Base-by-base conservation (phyloP, 1,284 basidiomycete genomes). In the Apiotrichum sp. region DNA sequence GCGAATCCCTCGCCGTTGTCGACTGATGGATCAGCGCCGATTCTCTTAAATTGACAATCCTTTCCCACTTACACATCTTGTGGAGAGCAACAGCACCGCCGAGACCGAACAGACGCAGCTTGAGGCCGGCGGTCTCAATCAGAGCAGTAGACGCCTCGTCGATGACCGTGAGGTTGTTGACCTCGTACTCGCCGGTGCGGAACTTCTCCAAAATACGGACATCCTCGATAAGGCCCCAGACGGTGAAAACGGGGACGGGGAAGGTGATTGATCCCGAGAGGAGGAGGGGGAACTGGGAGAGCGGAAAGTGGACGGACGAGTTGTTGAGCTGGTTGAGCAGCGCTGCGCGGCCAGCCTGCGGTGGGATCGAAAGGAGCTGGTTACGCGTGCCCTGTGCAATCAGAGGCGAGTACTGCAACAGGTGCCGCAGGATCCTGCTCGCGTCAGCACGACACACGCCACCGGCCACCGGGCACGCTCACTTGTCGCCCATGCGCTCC, bases 141-240 rank as follows among this genome's bases (percentile, higher is more conserved):
- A 87, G 83, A 62, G 89, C 86, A 35, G 92, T 92, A 11, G 90
- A 90, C 16, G 92, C 91, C 77, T 99, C 96, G 71, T 98, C 95
- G 46, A 99, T 78, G 59, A 99, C 82, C 68, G 89, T 86, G 59
- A 96, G 82, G 74, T 93, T 97, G 59, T 87, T 84, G 62, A 97
- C 84, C 62, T 82, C 78, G 75, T 92, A 92, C 56, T 86, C 81
- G 47, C 86, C 86, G 9, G 86, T 81, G 64, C 93, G 86, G 78
- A 97, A 88, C 76, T 91, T 92, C 80, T 97, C 93, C 57, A 98
- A 80, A 42, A 98, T 84, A 51, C 84, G 72, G 40, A 98, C 92
- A 71, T 98, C 96, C 77, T 98, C 96, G 70, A 96, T 97, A 31
- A 96, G 89, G 36, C 96, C 96, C 86, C 90, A 96, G 46, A 98